These are phyloP conservation scores for Aspergillus sp. DNA, from an alignment of 2,329 filamentous ascomycete species.

Conservation along the genomic window DNA sequence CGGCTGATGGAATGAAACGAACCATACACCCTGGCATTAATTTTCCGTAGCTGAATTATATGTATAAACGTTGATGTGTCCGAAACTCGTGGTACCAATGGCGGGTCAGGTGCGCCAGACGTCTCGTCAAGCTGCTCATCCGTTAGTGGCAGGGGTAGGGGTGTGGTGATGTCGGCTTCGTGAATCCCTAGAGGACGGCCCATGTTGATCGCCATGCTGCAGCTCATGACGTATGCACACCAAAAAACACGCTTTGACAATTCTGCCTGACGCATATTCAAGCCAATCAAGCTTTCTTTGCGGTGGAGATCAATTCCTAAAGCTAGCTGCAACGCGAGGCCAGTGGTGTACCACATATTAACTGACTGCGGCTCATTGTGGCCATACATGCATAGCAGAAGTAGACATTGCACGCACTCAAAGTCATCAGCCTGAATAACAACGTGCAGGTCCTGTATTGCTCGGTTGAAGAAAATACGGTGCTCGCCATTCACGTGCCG, in stretches of 20 bases:
- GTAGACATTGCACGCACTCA: constrained; percentile 25
- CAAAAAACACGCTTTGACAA: constrained; percentile 27
- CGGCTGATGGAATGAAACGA: constrained; percentile 18
- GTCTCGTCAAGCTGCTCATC: constrained; percentile 15
- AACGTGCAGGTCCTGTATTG: constrained; percentile 13
- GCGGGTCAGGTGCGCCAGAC: background rate
- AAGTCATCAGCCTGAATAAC: constrained; percentile 20
- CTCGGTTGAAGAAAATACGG: constrained; percentile 11
- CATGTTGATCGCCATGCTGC: constrained; percentile 27
- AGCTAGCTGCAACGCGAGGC: constrained; percentile 22
- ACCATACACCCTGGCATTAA: constrained; percentile 23
- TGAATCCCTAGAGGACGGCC: constrained; percentile 24
- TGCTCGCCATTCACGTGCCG: background rate
- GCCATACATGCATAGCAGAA: constrained; percentile 27
- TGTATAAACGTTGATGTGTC: constrained; percentile 28
- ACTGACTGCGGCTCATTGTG: constrained; percentile 27
- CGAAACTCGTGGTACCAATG: background rate
- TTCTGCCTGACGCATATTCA: constrained; percentile 16
- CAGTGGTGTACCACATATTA: constrained; percentile 26
- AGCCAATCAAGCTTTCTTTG: constrained; percentile 14
- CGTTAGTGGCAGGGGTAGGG: constrained; percentile 17
- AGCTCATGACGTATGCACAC: constrained; percentile 25
- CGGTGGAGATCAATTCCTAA: constrained; percentile 24
- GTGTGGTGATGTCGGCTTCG: constrained; percentile 24
- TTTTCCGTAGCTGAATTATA: constrained; percentile 25